phyloP scores from a whole-genome alignment of 495 filamentous ascomycete genomes.

The Talaromyces wortmannii region DNA sequence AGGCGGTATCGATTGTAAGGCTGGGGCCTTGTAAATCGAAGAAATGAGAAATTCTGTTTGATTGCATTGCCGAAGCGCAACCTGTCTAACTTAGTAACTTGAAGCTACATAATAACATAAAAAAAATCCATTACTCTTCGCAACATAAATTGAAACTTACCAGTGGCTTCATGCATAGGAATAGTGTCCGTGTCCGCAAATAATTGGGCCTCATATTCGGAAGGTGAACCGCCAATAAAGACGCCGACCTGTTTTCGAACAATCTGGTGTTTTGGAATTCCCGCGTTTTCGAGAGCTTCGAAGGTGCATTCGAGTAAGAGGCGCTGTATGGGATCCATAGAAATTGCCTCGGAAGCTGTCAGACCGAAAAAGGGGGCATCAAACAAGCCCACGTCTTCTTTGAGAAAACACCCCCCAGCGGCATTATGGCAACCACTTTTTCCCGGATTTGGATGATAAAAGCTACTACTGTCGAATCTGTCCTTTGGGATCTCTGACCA shows the following conservation, averaged over 20 bases:
- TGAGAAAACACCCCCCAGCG: conserved; percentile 27
- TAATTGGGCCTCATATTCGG: too few species aligned
- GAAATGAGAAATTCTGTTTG: conserved; percentile 40
- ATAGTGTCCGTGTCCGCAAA: too few species aligned
- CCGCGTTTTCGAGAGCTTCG: conserved; percentile 49
- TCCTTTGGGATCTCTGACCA: conserved; percentile 24
- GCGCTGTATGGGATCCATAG: conserved; percentile 53
- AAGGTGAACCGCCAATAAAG: too few species aligned
- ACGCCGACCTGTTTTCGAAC: too few species aligned
- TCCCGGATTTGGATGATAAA: conserved; percentile 18
- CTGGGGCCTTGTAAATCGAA: conserved; percentile 42
- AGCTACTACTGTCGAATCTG: conserved; percentile 31
- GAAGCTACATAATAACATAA: neutral
- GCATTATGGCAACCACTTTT: conserved; percentile 17
- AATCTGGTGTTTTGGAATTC: conserved; percentile 11
- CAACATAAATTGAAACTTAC: too few species aligned
- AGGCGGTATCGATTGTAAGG: conserved; percentile 43
- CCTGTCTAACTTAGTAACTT: too few species aligned
- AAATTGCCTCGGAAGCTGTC: conserved; percentile 27
- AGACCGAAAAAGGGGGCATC: conserved; percentile 50
- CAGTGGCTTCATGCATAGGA: too few species aligned
- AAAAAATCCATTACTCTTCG: too few species aligned
- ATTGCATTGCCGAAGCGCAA: conserved; percentile 19
- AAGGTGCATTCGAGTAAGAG: conserved; percentile 49
- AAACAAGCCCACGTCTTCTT: conserved; percentile 31